Evolutionary conservation across 768 basidiomycete species (phyloP).

Genomic region (Leccinum obscurum): DNA sequence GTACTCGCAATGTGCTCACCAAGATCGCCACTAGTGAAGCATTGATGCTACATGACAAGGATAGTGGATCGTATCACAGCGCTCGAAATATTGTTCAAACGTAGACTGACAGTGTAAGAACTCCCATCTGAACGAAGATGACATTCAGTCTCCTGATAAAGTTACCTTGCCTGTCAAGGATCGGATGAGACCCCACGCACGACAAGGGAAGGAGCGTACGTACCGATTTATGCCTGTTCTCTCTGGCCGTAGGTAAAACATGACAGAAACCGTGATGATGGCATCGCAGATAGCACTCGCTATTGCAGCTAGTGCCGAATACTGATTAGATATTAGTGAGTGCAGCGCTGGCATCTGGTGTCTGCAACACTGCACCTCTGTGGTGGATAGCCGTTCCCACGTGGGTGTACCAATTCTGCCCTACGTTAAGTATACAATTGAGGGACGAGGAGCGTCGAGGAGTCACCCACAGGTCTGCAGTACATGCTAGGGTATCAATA

Average conservation of each 20-base stretch:
- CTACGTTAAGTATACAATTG: neutral
- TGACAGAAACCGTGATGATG: slow-evolving; percentile 18
- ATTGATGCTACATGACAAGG: slow-evolving; percentile 7
- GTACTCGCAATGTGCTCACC: slow-evolving; percentile 8
- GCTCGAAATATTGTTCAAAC: neutral
- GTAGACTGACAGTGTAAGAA: slow-evolving; percentile 13
- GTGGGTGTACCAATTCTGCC: slow-evolving; percentile 14
- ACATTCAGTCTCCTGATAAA: slow-evolving; percentile 1
- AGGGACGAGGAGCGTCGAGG: neutral
- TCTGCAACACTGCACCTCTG: slow-evolving; percentile 4
- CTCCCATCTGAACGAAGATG: slow-evolving; percentile 20
- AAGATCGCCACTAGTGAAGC: slow-evolving; percentile 9
- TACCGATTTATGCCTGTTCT: slow-evolving; percentile 11
- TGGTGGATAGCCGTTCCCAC: neutral
- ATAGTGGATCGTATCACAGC: neutral
- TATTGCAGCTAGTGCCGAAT: slow-evolving; percentile 7
- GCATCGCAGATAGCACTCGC: slow-evolving; percentile 23
- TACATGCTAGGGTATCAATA: slow-evolving; percentile 3
- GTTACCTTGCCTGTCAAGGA: too few relatives aligned
- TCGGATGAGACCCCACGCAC: neutral
- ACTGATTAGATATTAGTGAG: slow-evolving; percentile 4
- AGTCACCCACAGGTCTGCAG: slow-evolving; percentile 8
- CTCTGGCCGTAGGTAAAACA: slow-evolving; percentile 15
- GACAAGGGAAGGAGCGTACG: neutral
- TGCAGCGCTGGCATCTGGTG: neutral